Evolutionary conservation across 495 filamentous ascomycete genomes (phyloP), one percentile per base, ranked within the genome.

Genomic region (Talaromyces stipitatus): DNA sequence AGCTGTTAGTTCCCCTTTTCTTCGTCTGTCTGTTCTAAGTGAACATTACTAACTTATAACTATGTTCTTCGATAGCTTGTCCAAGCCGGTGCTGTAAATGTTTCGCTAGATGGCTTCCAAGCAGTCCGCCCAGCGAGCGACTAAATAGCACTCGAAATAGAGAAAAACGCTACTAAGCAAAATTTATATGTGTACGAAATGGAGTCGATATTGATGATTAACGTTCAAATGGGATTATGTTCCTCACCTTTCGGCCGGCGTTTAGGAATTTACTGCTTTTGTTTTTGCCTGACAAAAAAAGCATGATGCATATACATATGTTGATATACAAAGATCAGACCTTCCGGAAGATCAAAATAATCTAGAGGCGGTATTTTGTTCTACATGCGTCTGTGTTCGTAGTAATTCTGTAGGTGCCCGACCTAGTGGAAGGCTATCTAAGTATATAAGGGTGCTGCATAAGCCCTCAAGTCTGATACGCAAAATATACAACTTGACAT

Each of bases 21-120:
- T 20, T n/a, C n/a, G n/a, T n/a, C 45, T 47, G 54, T 47, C 54
- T 16, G 30, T 38, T 55, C 16, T 50, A 23, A 7, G 11, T 23
- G 27, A 22, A 24, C 7, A 24, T 29, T 14, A 24, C 51, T 20
- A 30, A 53, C 52, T 64, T 57, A 61, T 66, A 62, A 59, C 55
- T 55, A 38, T 51, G 59, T 53, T 62, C 56, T 64, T 61, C 54
- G 64, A 59, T 58, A 95, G 90, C 82, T 97, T 57, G 90, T 97
- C 27, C 87, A 96, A 83, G 90, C 94, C 6, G 92, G 92, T 10
- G 94, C 92, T 8, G 90, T 97, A 18, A 89, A 85, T 24, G 80
- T 96, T 54, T 89, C 86, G 6, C 70, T 91, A 36, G 86, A 94
- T 60, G 88, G 86, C 12, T 84, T 96, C 63, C 74, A 84, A 62